Evolutionary conservation across 176 grass and related monocot genomes (phyloP).

Genomic region (maize (Zea mays)): DNA sequence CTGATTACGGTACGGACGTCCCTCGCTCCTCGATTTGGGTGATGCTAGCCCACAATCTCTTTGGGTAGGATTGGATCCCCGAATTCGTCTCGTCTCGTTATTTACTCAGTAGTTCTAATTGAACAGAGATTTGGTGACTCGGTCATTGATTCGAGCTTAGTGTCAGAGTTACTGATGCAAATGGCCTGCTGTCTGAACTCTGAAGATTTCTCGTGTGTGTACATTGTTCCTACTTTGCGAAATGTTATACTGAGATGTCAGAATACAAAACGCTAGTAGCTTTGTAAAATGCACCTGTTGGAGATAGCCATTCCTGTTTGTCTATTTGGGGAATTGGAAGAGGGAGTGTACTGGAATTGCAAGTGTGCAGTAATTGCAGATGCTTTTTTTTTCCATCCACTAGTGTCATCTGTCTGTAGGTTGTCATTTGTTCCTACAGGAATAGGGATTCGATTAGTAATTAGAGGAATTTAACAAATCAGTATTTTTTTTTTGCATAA

Average conservation of each 20-base stretch:
- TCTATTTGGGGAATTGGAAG: background rate
- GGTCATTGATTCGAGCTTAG: background rate
- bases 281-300: background rate
- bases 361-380: background rate
- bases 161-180: background rate
- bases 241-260: background rate
- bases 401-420: background rate
- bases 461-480: background rate
- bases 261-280: background rate
- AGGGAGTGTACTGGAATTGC: background rate
- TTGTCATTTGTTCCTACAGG: background rate
- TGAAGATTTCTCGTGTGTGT: background rate
- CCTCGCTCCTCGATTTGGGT: background rate
- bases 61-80: background rate
- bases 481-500: background rate
- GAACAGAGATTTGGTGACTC: background rate
- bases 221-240: background rate
- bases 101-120: background rate
- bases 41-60: background rate
- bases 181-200: background rate
- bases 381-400: background rate
- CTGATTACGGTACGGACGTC: slow-evolving; percentile 19
- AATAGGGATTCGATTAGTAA: background rate
- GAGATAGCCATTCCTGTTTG: background rate
- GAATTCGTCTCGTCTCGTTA: no score